Conservation (phyloP, 495 filamentous ascomycete genomes). For the Opeltia flavorubescens region DNA sequence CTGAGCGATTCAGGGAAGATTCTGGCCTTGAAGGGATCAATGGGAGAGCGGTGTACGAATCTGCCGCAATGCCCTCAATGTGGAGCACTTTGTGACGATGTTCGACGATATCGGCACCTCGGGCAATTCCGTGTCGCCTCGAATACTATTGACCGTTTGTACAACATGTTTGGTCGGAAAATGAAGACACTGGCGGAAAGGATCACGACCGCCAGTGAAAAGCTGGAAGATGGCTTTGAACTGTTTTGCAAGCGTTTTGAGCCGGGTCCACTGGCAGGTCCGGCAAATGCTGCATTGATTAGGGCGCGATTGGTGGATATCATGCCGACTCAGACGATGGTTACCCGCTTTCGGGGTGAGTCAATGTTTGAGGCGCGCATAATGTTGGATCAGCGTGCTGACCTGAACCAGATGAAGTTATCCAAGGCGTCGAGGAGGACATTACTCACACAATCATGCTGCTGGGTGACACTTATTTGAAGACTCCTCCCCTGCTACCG, state of each 20-base stretch:
- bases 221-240: conserved; percentile 5
- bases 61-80: conserved; percentile 8
- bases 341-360: conserved; percentile 10
- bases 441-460: conserved; percentile 1
- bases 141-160: conserved; percentile 7
- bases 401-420: conserved; percentile 3
- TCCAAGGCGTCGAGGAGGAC: conserved; percentile 9
- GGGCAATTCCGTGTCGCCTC: conserved; percentile 4
- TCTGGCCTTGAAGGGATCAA: not conserved
- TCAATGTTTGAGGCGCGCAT: too few species aligned
- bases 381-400: not conserved
- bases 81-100: conserved; percentile 1
- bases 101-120: conserved; percentile 10
- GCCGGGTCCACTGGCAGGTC: conserved; percentile 10
- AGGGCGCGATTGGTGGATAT: conserved; percentile 7
- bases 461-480: not conserved
- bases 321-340: conserved; percentile 1
- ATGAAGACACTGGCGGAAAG: conserved; percentile 6
- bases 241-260: conserved; percentile 4
- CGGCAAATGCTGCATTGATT: conserved; percentile 8
- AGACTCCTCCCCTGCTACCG: not conserved
- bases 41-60: not conserved
- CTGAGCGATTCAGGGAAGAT: conserved; percentile 8
- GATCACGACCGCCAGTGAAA: not conserved
- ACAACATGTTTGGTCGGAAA: conserved; percentile 7